Evolutionary conservation across 23 red algal genomes (phyloP), one percentile per base, ranked within the genome.

Genomic region (Gracilaria domingensis): DNA sequence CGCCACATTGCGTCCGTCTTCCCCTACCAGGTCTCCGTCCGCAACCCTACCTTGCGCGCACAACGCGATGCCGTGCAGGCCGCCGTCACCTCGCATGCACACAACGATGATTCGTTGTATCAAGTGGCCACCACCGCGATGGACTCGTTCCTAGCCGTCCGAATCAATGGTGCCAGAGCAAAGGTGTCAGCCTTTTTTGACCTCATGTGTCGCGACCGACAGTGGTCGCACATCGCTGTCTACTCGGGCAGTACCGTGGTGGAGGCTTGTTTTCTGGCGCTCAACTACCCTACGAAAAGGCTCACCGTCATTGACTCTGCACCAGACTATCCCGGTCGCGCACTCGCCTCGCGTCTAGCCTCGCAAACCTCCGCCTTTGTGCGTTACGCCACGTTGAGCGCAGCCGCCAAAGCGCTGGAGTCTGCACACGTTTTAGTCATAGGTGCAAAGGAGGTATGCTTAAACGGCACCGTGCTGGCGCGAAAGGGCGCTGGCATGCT

Each of bases 151-250:
- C 50, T 89, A 28, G 44, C 85, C 0, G 85, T 89, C 8, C 85
- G 74, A 33, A 53, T 89, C 12, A 42, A 44, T 66, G 85, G 85
- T 14, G 85, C 85, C 23, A 71, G 85, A 16, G 85, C 85, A 21
- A 89, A 89, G 45, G 59, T 36, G 32, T 89, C 85, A 11, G 85
- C 85, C 53, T 89, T 79, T 53, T 89, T 89, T 42, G 85, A 89
- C 45, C 33, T 47, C 42, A 28, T 89, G 3, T 55, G 45, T 39
- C 71, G 70, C 33, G 85, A 89, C 0, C 50, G 71, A 5, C 55
- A 59, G 18, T 89, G 85, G 85, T 55, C 53, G 14, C 67, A 54
- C 55, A 35, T 89, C 17, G 85, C 85, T 4, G 71, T 89, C 4
- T 79, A 80, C 49, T 66, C 67, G 29, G 67, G 67, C 34, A 77